Evolutionary conservation across 257 asterid genomes (phyloP), one percentile per base, ranked within the genome.

Genomic region (Scutellaria galericulata): DNA sequence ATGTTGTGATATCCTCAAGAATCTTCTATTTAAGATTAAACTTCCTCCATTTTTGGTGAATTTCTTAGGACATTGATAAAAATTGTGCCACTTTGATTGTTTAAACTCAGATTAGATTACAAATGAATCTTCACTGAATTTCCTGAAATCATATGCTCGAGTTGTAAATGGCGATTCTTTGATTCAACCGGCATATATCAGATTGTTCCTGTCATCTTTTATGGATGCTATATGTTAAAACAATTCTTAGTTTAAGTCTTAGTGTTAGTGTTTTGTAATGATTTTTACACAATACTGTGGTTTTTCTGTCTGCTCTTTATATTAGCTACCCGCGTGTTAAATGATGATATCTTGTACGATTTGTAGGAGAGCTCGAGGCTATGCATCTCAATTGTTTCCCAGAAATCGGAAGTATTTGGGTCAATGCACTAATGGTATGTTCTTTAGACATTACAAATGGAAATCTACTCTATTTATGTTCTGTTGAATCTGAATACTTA

Each of bases 361-460:
- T 74, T 81, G 76, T 75, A 90, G 95, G 84, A 80, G 88, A 83
- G 81, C 80, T 90, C 14, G 91, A 86, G 76, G 76, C 51, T 75
- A 70, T 75, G 5, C 97, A 90, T 78, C 83, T 82, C 69, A 83
- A 71, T 84, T 90, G 91, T 78, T 90, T 85, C 82, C 96, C 88
- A 0, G 82, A 83, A 58, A 37, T 76, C 51, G 91, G 96, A 50
- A 70, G 62, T 52, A 84, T 90, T 45, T 74, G 45, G 41, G 88
- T 84, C 14, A 54, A 72, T 24, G 70, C 77, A 27, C 13, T 90
- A 56, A 78, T 75, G 93, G 97, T 90, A 79, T 53, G 82, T 69
- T 71, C 60, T 73, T 58, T 39, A 40, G 14, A 9, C 46, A 8
- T 27, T 56, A 39, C 58, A 18, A 56, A 42, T 52, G 5, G 56